Evolutionary conservation across 257 asterid species (phyloP), one percentile per base, ranked within the genome.

Genomic region (Solanum paucissectum): DNA sequence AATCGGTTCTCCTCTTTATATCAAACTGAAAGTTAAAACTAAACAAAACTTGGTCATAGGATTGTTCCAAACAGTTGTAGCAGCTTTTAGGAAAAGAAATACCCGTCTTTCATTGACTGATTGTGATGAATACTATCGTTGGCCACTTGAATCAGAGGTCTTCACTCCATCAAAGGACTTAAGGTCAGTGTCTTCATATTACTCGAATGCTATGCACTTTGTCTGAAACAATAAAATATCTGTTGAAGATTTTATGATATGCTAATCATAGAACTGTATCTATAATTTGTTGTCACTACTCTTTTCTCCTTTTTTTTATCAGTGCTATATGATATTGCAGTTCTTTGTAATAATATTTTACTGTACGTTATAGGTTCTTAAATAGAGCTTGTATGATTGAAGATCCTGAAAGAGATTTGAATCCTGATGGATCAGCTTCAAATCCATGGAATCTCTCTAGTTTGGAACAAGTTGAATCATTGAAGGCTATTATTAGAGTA

Each of bases 401-500:
- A 88, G 88, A 88, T 86, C 68, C 88, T 27, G 25, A 81, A 27
- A 52, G 38, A 23, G 90, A 88, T 14, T 52, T 88, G 38, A 69
- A 86, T 73, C 34, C 72, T 33, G 87, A 88, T 38, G 88, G 88
- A 68, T 88, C 68, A 88, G 33, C 85, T 81, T 81, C 68, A 27
- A 81, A 81, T 46, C 66, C 68, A 3, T 81, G 85, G 85, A 27
- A 23, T 18, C 88, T 88, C 25, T 68, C 72, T 86, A 86, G 87
- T 52, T 55, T 88, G 90, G 88, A 88, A 77, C 88, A 27, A 32
- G 85, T 86, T n/a, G 88, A 88, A 69, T 79, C 88, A 18, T 9
- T 86, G 9, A 88, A 86, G 20, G 75, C 88, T 86, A 52, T 85
- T 86, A 8, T 88, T 9, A 52, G 87, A 60, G 25, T 81, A 27